A percentile compares a stretch with the other conserved stretches of the same genome.
These are phyloP conservation scores for Suillus brevipes DNA, from an alignment of 768 basidiomycete species.

Conservation along the genomic window DNA sequence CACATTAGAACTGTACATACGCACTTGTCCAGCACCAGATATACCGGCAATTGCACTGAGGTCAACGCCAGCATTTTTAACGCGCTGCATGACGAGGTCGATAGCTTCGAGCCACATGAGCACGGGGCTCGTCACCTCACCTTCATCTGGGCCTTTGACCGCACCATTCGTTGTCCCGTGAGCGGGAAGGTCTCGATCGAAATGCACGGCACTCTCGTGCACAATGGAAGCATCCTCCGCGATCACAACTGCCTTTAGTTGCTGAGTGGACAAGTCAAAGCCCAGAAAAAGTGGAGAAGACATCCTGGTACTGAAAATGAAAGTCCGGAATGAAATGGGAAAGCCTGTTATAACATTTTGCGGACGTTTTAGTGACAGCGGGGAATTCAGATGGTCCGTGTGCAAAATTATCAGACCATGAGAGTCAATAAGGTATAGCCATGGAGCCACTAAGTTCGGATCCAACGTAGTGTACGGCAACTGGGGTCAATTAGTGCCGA, in stretches of 20 bases:
- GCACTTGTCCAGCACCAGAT: constrained; percentile 78
- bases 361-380: constrained; percentile 3
- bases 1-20: constrained; percentile 13
- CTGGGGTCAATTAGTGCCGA: background rate
- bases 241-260: constrained; percentile 75
- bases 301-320: constrained; percentile 11
- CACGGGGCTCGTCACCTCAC: constrained; percentile 80
- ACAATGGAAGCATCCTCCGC: constrained; percentile 56
- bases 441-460: constrained; percentile 1
- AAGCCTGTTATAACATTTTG: background rate
- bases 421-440: background rate
- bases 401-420: constrained; percentile 5
- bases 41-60: constrained; percentile 60
- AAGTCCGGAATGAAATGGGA: background rate
- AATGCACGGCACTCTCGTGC: constrained; percentile 73
- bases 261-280: constrained; percentile 85
- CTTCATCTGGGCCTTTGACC: constrained; percentile 59
- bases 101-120: constrained; percentile 85
- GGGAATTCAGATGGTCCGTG: constrained; percentile 1
- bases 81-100: constrained; percentile 68
- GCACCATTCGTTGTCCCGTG: constrained; percentile 70
- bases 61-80: constrained; percentile 59
- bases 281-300: constrained; percentile 61
- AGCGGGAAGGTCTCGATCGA: constrained; percentile 74
- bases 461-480: constrained; percentile 1